Conservation (phyloP, 2,329 filamentous ascomycete genomes). For the Arachnopeziza araneosa region DNA sequence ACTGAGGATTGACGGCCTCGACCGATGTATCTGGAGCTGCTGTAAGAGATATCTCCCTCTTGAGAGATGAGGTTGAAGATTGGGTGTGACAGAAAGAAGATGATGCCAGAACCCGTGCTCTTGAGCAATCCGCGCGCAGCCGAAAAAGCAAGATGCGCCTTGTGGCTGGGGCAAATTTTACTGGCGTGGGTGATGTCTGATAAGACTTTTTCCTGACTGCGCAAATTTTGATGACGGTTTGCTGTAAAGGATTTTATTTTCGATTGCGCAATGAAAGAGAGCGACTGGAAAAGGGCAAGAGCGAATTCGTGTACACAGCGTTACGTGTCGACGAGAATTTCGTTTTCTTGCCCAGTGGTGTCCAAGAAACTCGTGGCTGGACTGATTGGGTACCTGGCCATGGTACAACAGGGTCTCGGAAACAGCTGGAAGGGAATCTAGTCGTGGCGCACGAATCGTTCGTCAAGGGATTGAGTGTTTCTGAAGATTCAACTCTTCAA, state of each 20-base stretch:
- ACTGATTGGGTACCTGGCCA: background rate
- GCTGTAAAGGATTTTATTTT: background rate
- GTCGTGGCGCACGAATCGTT: background rate
- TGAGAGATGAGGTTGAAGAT: background rate
- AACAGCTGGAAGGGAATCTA: background rate
- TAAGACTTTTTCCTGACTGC: background rate
- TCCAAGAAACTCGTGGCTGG: background rate
- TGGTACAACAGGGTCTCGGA: background rate
- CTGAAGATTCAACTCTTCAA: background rate
- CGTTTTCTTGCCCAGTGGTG: background rate
- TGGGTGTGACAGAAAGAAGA: background rate
- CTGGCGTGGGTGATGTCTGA: background rate
- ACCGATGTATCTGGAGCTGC: constrained; percentile 8
- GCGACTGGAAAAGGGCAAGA: background rate
- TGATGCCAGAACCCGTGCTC: constrained; percentile 3
- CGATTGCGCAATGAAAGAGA: background rate
- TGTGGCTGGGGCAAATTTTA: background rate
- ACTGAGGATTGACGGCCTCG: constrained; percentile 17
- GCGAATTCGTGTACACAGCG: background rate
- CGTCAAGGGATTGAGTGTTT: background rate
- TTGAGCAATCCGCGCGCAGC: background rate
- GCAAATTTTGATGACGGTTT: background rate
- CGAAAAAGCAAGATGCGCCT: background rate
- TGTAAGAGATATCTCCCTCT: background rate
- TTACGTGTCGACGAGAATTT: background rate